Base-by-base conservation (phyloP, 306 rosid species). In the Vigna unguiculata region DNA sequence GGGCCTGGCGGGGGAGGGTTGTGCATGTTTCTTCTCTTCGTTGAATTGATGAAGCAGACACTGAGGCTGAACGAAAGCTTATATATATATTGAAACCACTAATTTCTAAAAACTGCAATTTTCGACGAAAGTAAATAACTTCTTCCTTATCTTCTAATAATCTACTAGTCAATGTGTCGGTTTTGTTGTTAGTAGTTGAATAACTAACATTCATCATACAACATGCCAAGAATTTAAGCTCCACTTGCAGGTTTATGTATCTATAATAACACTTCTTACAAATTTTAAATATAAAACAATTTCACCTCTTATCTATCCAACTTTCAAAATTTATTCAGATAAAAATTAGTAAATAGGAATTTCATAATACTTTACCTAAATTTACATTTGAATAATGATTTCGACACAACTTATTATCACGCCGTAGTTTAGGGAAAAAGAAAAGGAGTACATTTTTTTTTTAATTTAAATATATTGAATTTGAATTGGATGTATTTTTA, bases 1-100 rank as follows among this genome's bases (percentile, higher is more conserved):
- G 76, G 83, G 8, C 74, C 87, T 20, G 88, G 87, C 8, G 88
- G 92, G 9, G 88, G 86, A 46, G 84, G 90, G 49, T 84, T 82
- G 16, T 69, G 81, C 90, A 88, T 88, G 19, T n/a, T 40, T 40
- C 22, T 74, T 48, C 60, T 43, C 45, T 43, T 15, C 21, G 28
- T 28, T 12, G 1, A 60, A 15, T 5, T 4, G 41, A 67, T 21
- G 43, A 74, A 71, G 4, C 55, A 45, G 3, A 15, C 2, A 2
- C 0, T 12, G 20, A 19, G 4, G 14, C 61, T 54, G 32, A 25
- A 16, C 7, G 4, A 25, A 25, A 58, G 11, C 64, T 58, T 58
- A 58, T 28, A 21, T 57, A 57, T 12, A 22, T 12, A 11, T 24
- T 57, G 62, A 32, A 32, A 32, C 6, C 36, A 32, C 1, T 32